Base-by-base conservation (phyloP, 106 monocot species). In the Cymbidium sinense region DNA sequence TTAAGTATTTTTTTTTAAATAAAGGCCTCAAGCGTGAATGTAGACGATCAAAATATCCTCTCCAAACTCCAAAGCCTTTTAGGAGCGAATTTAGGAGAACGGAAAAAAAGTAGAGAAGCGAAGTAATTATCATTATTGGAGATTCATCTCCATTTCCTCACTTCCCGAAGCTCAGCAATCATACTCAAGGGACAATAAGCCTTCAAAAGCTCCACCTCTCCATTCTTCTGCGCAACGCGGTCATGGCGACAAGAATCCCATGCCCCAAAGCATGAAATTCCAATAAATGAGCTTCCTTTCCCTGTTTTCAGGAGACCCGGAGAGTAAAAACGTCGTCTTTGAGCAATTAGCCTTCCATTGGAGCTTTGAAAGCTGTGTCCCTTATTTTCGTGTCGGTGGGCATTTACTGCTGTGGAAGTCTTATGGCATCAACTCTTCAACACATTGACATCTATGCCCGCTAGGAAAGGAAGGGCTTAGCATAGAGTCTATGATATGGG, bases 11-110 rank as follows among this genome's bases (percentile, higher is more conserved):
- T n/a, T n/a, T n/a, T n/a, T n/a, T n/a, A 39, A 39, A 39, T 39
- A 39, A 39, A 39, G 7, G 37, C 37, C 67, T 17, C 67, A 67
- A 23, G 58, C 58, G 58, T 23, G 23, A 58, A 58, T 58, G 25
- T 23, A 58, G 2, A n/a, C 58, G n/a, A n/a, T n/a, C 58, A 58
- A 58, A 11, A 58, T 23, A 58, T 3, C 58, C 21, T 4, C 11
- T 58, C 58, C 58, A 23, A 67, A 33, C 30, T 23, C 31, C 67
- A 67, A 67, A 31, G 67, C 67, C 67, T 67, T 67, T 67, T 15
- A 67, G 15, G 17, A 67, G 67, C 33, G 10, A 67, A 33, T 31
- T 67, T 13, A 67, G 31, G 31, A 33, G 67, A 29, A 33, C 15
- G 3, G 67, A 67, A 31, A 67, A 15, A n/a, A 58, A n/a, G n/a